Base-by-base conservation (phyloP, 441 rosid species). In the Populus trichocarpa region DNA sequence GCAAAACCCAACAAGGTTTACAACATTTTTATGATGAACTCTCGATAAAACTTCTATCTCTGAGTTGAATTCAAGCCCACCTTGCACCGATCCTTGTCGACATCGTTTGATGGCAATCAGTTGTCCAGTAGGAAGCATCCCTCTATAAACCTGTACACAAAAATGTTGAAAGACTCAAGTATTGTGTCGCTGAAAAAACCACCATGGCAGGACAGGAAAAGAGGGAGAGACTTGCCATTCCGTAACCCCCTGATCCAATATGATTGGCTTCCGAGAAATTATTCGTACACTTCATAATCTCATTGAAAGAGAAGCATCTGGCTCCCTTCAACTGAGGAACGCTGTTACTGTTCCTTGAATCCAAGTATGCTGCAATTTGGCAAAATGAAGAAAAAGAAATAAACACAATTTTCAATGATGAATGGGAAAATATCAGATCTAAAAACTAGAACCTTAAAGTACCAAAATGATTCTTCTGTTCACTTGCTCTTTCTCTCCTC, bases 1-100 rank as follows among this genome's bases (percentile, higher is more conserved):
- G 78, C 96, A 93, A 80, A 95, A 91, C 3, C 95, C 94, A 25
- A 90, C 71, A 23, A 93, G 94, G 80, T 87, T 78, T 14, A 92
- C 97, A 36, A 91, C 90, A 82, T 93, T 93, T 83, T 89, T 95
- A 69, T 93, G 98, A 84, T 95, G 98, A 79, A 92, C 96, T 79
- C 99, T 86, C 22, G 99, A 95, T 18, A 93, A 92, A 81, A 93
- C 94, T 80, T 95, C 98, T 14, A 93, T 89, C 86, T 95, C 98
- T 23, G 87, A 88, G 84, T 95, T 95, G 85, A 95, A 92, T 83
- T 93, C 98, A 4, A 79, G 69, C 20, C 88, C 98, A 64, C 99
- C 98, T 82, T 95, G 99, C 87, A 89, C 78, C 23, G 99, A 93
- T 79, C 90, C 97, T 81, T 89, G 91, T 83, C 89, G 89, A 75